phyloP scores from a whole-genome alignment of 2,329 filamentous ascomycete species.

The Pezicula rhizophila region DNA sequence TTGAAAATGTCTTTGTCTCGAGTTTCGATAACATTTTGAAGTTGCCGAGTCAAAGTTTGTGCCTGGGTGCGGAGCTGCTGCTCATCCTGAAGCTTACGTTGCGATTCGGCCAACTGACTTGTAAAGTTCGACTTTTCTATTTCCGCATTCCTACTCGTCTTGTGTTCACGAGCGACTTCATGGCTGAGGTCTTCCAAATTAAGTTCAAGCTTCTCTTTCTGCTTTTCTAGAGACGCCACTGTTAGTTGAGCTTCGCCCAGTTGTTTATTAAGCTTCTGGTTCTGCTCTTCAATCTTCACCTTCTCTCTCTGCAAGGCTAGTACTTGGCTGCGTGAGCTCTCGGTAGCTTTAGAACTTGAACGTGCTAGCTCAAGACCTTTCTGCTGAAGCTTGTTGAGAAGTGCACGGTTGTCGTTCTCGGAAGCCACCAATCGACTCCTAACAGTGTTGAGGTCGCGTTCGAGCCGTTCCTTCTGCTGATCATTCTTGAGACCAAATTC shows the following conservation, averaged over 20 bases:
- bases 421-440: conserved; percentile 86
- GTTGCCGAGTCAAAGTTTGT: conserved; percentile 74
- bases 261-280: conserved; percentile 73
- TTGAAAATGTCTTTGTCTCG: conserved; percentile 76
- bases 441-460: conserved; percentile 84
- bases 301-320: conserved; percentile 77
- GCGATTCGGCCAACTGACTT: conserved; percentile 80
- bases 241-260: conserved; percentile 79
- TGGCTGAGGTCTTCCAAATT: conserved; percentile 89
- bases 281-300: conserved; percentile 73
- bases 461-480: conserved; percentile 87
- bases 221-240: conserved; percentile 82
- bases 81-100: conserved; percentile 85
- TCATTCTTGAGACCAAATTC: conserved; percentile 86
- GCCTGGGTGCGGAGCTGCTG: conserved; percentile 78
- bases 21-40: conserved; percentile 73
- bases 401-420: conserved; percentile 88
- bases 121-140: conserved; percentile 76
- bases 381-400: conserved; percentile 96
- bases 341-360: conserved; percentile 77
- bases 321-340: conserved; percentile 74
- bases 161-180: conserved; percentile 83
- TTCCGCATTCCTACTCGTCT: conserved; percentile 83
- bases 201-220: conserved; percentile 85
- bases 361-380: conserved; percentile 95